Percentiles rank a stretch among this genome's conserved stretches.
Evolutionary conservation across 371 early-diverging fungal species (phyloP).

Genomic region (Umbelopsis sp.): DNA sequence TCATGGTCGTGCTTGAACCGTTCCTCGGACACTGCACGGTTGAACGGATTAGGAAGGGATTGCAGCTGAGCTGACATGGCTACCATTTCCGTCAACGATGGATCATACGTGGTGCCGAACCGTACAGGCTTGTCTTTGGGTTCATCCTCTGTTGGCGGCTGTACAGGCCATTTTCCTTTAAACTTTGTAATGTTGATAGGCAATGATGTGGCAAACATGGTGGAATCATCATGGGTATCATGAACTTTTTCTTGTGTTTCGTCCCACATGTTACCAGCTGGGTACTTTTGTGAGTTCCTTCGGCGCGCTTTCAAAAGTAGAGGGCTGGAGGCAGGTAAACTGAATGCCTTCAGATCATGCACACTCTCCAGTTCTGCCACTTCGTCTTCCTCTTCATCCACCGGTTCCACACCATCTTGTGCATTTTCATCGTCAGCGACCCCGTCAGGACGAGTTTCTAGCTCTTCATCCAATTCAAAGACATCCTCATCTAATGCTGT

Average conservation of each 20-base stretch:
- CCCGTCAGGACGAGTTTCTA: constrained; percentile 29
- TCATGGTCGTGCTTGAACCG: constrained; percentile 21
- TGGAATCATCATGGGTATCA: constrained; percentile 22
- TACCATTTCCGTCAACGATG: not conserved
- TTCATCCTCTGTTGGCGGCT: constrained; percentile 3
- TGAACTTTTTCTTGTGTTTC: constrained; percentile 19
- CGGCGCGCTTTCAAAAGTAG: constrained; percentile 2
- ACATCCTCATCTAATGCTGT: constrained; percentile 24
- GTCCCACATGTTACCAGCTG: constrained; percentile 7
- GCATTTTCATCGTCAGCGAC: constrained; percentile 25
- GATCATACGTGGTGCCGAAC: constrained; percentile 7
- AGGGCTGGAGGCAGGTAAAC: constrained; percentile 7
- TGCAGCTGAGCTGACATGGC: constrained; percentile 20
- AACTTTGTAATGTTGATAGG: constrained; percentile 32
- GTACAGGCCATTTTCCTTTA: not conserved
- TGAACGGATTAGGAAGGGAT: not conserved
- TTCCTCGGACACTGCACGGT: not conserved
- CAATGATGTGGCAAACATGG: constrained; percentile 34
- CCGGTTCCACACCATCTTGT: not conserved
- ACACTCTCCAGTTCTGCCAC: not conserved
- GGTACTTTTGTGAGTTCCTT: constrained; percentile 14
- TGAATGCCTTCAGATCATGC: not conserved
- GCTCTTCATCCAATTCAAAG: constrained; percentile 51
- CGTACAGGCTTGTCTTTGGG: constrained; percentile 1
- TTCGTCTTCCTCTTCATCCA: not conserved